Evolutionary conservation across 2,329 filamentous ascomycete species (phyloP).

Genomic region (Metarhizium anisopliae): DNA sequence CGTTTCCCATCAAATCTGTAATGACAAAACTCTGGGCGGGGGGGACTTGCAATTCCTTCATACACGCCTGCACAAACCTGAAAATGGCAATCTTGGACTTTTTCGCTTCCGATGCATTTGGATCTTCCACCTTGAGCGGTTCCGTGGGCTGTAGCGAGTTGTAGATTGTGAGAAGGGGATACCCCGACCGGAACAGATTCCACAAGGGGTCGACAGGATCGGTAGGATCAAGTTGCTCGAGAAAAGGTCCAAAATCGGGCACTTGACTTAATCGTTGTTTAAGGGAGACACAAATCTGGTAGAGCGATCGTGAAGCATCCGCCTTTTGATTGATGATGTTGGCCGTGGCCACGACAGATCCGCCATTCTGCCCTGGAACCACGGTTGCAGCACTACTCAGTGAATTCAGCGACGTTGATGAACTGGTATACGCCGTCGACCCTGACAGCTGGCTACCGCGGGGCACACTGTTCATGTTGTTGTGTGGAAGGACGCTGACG

Average conservation of each 20-base stretch:
- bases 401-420: conserved; percentile 42
- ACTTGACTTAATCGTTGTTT: conserved; percentile 75
- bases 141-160: conserved; percentile 69
- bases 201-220: conserved; percentile 85
- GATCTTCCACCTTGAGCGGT: conserved; percentile 58
- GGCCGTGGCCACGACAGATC: conserved; percentile 65
- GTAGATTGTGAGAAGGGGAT: conserved; percentile 80
- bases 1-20: conserved; percentile 82
- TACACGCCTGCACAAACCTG: conserved; percentile 84
- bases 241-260: conserved; percentile 68
- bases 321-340: conserved; percentile 98
- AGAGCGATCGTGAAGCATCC: conserved; percentile 83
- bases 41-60: conserved; percentile 71
- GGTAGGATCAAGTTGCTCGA: conserved; percentile 61
- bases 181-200: conserved; percentile 75
- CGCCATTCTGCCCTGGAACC: conserved; percentile 35
- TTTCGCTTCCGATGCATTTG: conserved; percentile 56
- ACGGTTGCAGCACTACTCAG: conserved; percentile 35
- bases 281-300: conserved; percentile 86
- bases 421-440: conserved; percentile 46
- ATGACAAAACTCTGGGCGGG: conserved; percentile 84
- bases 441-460: conserved; percentile 55
- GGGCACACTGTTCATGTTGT: conserved; percentile 42
- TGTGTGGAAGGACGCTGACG: conserved; percentile 31
- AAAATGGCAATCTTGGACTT: conserved; percentile 81